Evolutionary conservation across 768 basidiomycete genomes (phyloP), one percentile per base, ranked within the genome.

Genomic region (Lyophyllum semitale): DNA sequence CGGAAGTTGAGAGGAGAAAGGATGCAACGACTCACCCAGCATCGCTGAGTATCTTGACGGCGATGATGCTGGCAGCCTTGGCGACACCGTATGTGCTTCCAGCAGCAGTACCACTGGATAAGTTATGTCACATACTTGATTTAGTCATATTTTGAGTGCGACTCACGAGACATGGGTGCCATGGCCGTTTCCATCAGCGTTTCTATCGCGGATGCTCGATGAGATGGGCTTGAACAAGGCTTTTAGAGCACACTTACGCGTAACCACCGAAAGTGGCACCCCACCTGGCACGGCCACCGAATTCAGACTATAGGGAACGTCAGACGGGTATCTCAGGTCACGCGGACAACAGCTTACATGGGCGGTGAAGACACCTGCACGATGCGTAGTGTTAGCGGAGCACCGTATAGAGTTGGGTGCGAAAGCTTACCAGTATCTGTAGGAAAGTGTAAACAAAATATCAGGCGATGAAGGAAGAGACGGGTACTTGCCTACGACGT

Each of bases 261-360:
- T n/a, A n/a, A n/a, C n/a, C n/a, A n/a, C n/a, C n/a, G n/a, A n/a
- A n/a, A n/a, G n/a, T n/a, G n/a, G n/a, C n/a, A n/a, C n/a, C n/a
- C n/a, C n/a, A n/a, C n/a, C 27, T 27, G 11, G 76, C 77, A 42
- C 77, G 74, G 11, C 76, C 76, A 48, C 67, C 73, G 52, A 79
- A 79, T 50, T 74, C 62, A 18, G 54, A 50, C 73, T 76, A 57
- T 18, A 15, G 46, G 30, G 8, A 5, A 32, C 2, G 41, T 38
- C 15, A 45, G 26, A 18, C 41, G 17, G 15, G 11, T 17, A 18
- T 15, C 41, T 27, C 26, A 27, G 8, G n/a, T 2, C n/a, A 35
- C 27, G 38, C 33, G 18, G 22, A n/a, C n/a, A n/a, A 9, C 17
- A 43, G n/a, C 51, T 32, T 49, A 54, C 57, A 30, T 58, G 57